Evolutionary conservation across 345 rosid genomes (phyloP), one percentile per base, ranked within the genome.

Genomic region (Brassica juncea): DNA sequence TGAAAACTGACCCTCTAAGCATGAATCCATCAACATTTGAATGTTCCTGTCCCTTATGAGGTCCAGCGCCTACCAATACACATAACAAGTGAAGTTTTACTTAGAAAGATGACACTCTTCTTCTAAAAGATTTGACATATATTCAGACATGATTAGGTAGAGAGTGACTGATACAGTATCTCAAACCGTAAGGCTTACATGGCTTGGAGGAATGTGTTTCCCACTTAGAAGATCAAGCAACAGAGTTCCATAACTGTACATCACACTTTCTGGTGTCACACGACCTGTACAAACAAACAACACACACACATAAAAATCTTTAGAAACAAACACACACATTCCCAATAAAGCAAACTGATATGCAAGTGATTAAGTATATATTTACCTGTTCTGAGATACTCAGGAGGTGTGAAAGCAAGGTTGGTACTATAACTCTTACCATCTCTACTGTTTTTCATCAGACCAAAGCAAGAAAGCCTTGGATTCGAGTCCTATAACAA

Each of bases 211-310:
- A 39, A 92, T 92, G 81, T 92, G 97, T 83, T 94, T 94, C 70
- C 99, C 99, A 76, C 97, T 94, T 70, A 94, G 97, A 86, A 92
- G 97, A 79, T 94, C 99, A 66, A 94, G 94, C 75, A 94, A 82
- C 78, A 94, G 91, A 65, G 97, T 94, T 66, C 99, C 98, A 79
- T 92, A 94, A 81, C 98, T 94, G 84, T 94, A 94, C 83, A 92
- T 89, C 70, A 92, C 99, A 81, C 99, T 94, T 80, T 94, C 99
- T 68, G 98, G 89, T 1, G 91, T 92, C 66, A 94, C 93, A 16
- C 97, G 90, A 52, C 99, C 98, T 94, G 74, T 72, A 78, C 6
- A 79, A 73, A 25, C 62, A 77, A 75, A 54, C 34, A 31, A 31
- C 49, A 42, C 52, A 70, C 60, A 65, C 39, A 15, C 6, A 42